These are phyloP conservation scores for Debaryomyces tyrocola DNA, from an alignment of 805 yeast genomes.

Conservation along the genomic window DNA sequence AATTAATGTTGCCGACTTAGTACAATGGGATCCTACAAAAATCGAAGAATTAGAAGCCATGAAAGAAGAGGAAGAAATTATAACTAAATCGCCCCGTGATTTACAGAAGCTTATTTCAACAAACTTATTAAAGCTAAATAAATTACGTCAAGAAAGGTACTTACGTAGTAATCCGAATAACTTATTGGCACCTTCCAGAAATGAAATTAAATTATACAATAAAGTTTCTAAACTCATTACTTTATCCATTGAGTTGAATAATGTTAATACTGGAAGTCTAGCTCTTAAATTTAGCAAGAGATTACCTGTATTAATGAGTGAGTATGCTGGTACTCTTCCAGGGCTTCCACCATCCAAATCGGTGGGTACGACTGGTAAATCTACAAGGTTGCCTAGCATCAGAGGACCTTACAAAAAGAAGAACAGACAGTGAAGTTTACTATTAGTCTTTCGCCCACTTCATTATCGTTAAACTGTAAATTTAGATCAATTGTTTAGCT, in stretches of 20 bases:
- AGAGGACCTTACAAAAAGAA: slow-evolving; percentile 41
- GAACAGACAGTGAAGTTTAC: slow-evolving; percentile 11
- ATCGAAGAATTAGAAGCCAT: slow-evolving; percentile 22
- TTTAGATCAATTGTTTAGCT: slow-evolving; percentile 1
- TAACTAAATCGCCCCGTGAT: slow-evolving; percentile 25
- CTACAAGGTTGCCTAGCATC: slow-evolving; percentile 37
- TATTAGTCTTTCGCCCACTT: neutral
- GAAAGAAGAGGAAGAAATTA: slow-evolving; percentile 20
- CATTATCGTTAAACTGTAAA: neutral
- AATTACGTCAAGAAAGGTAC: slow-evolving; percentile 41
- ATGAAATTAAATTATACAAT: slow-evolving; percentile 29
- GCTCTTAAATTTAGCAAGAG: slow-evolving; percentile 33
- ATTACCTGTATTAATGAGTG: slow-evolving; percentile 71
- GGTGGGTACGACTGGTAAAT: slow-evolving; percentile 13
- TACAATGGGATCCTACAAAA: slow-evolving; percentile 36
- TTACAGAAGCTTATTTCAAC: slow-evolving; percentile 36
- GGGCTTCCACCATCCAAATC: slow-evolving; percentile 40
- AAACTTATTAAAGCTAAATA: slow-evolving; percentile 33
- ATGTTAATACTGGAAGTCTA: slow-evolving; percentile 24
- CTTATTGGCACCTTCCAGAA: slow-evolving; percentile 23
- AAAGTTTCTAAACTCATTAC: slow-evolving; percentile 29
- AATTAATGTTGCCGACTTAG: slow-evolving; percentile 31
- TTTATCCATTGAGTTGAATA: slow-evolving; percentile 30
- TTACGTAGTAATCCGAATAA: slow-evolving; percentile 25
- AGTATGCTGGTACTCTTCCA: slow-evolving; percentile 79